phyloP scores from a whole-genome alignment of 2,329 filamentous ascomycete species.

The Emergomyces africanus region DNA sequence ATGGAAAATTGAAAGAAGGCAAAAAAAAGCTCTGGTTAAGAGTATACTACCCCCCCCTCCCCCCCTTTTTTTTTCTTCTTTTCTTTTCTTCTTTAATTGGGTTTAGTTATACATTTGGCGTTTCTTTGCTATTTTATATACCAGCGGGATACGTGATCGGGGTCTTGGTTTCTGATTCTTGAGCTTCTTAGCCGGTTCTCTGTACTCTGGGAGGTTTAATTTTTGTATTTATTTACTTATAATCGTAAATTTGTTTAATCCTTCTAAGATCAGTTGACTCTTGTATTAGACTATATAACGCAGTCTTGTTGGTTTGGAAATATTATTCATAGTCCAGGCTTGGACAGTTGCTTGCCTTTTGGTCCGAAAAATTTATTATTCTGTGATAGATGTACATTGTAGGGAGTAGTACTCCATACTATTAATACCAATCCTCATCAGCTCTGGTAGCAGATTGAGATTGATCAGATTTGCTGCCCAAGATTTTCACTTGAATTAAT shows the following conservation, averaged over 20 bases:
- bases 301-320: too few relatives aligned
- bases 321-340: too few relatives aligned
- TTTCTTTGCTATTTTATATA: not conserved
- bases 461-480: too few relatives aligned
- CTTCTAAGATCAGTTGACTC: not conserved
- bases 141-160: not conserved
- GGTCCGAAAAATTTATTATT: too few relatives aligned
- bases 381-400: too few relatives aligned
- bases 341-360: too few relatives aligned
- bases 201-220: not conserved
- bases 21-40: not conserved
- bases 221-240: not conserved
- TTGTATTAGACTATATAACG: not conserved
- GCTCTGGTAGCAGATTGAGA: too few relatives aligned
- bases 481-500: too few relatives aligned
- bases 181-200: not conserved
- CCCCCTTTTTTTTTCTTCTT: not conserved
- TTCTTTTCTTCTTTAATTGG: not conserved
- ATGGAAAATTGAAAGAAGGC: not conserved
- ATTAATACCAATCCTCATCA: too few relatives aligned
- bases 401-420: too few relatives aligned
- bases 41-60: too few relatives aligned
- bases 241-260: not conserved
- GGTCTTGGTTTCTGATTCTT: not conserved
- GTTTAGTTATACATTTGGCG: not conserved